phyloP scores from a whole-genome alignment of 208 protist species.

The Leptomonas seymouri region DNA sequence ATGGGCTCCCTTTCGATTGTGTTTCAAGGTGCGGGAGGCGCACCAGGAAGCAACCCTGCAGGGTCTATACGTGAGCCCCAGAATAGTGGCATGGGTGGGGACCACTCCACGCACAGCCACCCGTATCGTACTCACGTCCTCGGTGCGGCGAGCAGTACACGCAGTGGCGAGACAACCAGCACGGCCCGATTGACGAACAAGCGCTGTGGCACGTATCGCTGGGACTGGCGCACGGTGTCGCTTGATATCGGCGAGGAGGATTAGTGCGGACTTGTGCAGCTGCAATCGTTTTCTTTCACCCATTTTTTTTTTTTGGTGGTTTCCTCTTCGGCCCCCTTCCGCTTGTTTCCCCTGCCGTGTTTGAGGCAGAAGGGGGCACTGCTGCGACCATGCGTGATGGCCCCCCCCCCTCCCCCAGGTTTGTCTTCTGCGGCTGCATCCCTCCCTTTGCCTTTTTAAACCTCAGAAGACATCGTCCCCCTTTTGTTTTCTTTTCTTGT shows the following conservation, averaged over 20 bases:
- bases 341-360: too few species aligned
- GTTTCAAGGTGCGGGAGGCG: constrained; percentile 1
- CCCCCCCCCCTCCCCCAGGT: too few species aligned
- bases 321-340: too few species aligned
- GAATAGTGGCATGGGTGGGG: not conserved
- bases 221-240: constrained; percentile 48
- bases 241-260: constrained; percentile 41
- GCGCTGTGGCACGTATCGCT: constrained; percentile 38
- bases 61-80: constrained; percentile 4
- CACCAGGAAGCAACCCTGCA: constrained; percentile 1
- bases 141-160: constrained; percentile 33
- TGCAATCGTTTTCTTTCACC: too few species aligned
- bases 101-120: constrained; percentile 16
- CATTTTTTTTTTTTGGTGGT: not conserved
- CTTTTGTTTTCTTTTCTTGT: too few species aligned
- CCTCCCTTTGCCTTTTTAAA: too few species aligned
- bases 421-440: too few species aligned
- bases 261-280: constrained; percentile 6
- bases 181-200: constrained; percentile 21
- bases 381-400: too few species aligned
- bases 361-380: too few species aligned
- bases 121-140: not conserved
- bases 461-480: too few species aligned
- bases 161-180: constrained; percentile 36
- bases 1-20: constrained; percentile 8